Conservation (phyloP, 2,329 filamentous ascomycete species). For the Pyrenochaeta sp. region DNA sequence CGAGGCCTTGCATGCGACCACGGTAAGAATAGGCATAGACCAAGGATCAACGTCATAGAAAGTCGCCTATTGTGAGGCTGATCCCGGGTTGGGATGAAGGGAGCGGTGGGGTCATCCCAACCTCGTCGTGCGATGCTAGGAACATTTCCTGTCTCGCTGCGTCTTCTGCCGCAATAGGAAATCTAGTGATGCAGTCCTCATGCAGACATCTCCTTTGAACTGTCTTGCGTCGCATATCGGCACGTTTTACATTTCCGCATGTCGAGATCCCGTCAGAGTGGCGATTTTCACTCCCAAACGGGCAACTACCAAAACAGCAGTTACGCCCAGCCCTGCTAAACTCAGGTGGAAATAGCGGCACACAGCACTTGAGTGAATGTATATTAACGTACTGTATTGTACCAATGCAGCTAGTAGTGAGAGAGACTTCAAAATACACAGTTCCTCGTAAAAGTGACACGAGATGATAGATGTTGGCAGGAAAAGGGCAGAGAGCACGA, state of each 20-base stretch:
- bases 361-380: constrained; percentile 4
- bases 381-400: constrained; percentile 35
- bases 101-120: constrained; percentile 1
- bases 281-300: constrained; percentile 21
- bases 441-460: constrained; percentile 40
- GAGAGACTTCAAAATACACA: constrained; percentile 39
- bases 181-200: background rate
- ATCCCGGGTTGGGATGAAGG: background rate
- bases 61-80: background rate
- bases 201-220: constrained; percentile 1
- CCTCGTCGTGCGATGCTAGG: background rate
- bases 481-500: constrained; percentile 26
- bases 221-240: background rate
- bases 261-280: constrained; percentile 6
- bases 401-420: constrained; percentile 31
- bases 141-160: background rate
- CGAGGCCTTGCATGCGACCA: constrained; percentile 3
- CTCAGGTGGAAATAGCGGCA: constrained; percentile 24
- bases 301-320: constrained; percentile 26
- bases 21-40: constrained; percentile 7
- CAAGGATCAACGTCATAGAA: constrained; percentile 8
- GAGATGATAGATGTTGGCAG: constrained; percentile 38
- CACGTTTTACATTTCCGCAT: constrained; percentile 4
- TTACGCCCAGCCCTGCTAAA: constrained; percentile 25
- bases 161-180: background rate